Base-by-base conservation (phyloP, 2,329 filamentous ascomycete species). In the Trichoderma asperellum region DNA sequence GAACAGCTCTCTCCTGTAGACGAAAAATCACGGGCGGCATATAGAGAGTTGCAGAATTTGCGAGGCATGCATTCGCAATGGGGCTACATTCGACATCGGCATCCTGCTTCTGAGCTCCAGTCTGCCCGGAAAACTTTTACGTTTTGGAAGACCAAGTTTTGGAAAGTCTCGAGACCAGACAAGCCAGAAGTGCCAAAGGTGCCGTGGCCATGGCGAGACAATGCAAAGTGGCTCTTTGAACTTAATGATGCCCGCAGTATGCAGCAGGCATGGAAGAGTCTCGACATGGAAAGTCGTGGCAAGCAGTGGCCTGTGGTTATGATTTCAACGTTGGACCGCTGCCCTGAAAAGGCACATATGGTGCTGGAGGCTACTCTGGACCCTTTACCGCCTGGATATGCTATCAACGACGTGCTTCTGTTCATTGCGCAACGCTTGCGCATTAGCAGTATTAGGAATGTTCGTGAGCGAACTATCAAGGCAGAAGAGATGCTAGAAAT, bases 311-410 rank as follows among this genome's bases (percentile, higher is more conserved):
- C 76, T 5, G 60, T 68, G 5, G 61, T 77, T 21, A 80, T 83
- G 76, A 70, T 83, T 6, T 79, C 78, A 1, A 77, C 80, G 1
- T 67, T 83, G 43, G 72, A 75, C 52, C 71, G 69, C 8, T 73
- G 71, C n/a, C 81, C 80, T 1, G 74, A 75, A 11, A 79, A 77
- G 65, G 76, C 76, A 2, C 61, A 58, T 12, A 71, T 72, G 65
- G 75, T 84, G 8, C 75, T 84, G 2, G 73, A 77, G 21, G 81
- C 81, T 4, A 83, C 81, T 0, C 68, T 81, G 66, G 74, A 81
- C 43, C 77, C 78, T 5, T 64, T 75, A 12, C 76, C 79, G 1
- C 79, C 79, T 0, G 78, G 78, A 1, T 83, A 82, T 65, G 79
- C 79, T 10, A 76, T 80, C 10, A 74, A 77, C 5, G 82, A 83